Base-by-base conservation (phyloP, 768 basidiomycete genomes). In the Suillus clintonianus region DNA sequence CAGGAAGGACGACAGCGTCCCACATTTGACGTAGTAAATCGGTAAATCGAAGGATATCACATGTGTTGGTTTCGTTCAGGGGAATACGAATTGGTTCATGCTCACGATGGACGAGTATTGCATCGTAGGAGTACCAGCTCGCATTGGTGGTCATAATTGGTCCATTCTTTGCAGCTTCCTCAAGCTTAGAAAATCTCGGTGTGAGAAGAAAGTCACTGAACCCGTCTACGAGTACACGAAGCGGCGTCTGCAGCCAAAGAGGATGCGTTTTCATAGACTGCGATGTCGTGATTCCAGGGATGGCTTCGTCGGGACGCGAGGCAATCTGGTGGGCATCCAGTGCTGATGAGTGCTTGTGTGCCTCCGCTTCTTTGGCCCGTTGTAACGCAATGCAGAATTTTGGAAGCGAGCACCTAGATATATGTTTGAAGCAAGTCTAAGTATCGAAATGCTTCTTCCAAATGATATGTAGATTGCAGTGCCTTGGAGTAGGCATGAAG, bases 131-230 rank as follows among this genome's bases (percentile, higher is more conserved):
- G 27, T 67, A 59, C 10, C 22, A 64, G 39, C 70, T 67, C 19
- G 73, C 70, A 37, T 76, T 80, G 37, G 80, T 65, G 6, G 79
- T 36, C 53, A 81, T 50, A 34, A 81, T 72, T 1, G 80, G 80
- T 1, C 81, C 80, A 4, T 72, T 69, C 1, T 30, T 57, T 3
- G 76, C 70, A 2, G 70, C 77, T 58, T 64, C 62, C 3, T 63
- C 69, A 13, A 81, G 69, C 17, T 73, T 65, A 3, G 65, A 32
- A 39, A 74, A 77, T 3, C 66, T 43, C 4, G 59, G 53, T 0
- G 70, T 54, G 34, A 60, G 60, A 55, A 80, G 69, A 60, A 81
- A 81, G 19, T 55, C 61, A 34, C 67, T 69, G 66, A 80, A 79
- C 0, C 73, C 78, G 1, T 72, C 68, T 14, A 76, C 32, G 45